Conservation (phyloP, 768 basidiomycete genomes). For the Auricularia cornea region DNA sequence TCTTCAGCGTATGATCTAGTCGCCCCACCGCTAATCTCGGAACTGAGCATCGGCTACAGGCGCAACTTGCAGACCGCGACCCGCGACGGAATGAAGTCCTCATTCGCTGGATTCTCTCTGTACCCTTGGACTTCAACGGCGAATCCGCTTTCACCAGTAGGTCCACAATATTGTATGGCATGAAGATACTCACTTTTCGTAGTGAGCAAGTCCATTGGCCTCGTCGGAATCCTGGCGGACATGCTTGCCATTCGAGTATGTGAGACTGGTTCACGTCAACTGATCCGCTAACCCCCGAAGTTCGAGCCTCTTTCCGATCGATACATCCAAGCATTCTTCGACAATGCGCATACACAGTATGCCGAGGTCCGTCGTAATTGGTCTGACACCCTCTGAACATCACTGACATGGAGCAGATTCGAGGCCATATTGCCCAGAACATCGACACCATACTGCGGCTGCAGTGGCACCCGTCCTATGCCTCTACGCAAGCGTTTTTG, state of each 20-base stretch:
- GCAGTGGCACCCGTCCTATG: constrained; percentile 64
- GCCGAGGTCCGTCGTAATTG: constrained; percentile 52
- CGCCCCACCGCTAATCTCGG: not conserved
- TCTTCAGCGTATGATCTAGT: constrained; percentile 43
- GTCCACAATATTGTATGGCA: constrained; percentile 16
- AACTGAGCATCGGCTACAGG: constrained; percentile 28
- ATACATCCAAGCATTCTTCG: constrained; percentile 62
- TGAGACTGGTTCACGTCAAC: not conserved
- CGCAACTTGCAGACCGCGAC: constrained; percentile 57
- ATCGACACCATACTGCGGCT: constrained; percentile 48
- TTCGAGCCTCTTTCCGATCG: constrained; percentile 60
- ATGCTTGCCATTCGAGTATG: constrained; percentile 43
- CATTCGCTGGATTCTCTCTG: constrained; percentile 65
- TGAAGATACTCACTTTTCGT: constrained; percentile 1
- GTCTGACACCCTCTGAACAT: constrained; percentile 5
- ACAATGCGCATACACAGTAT: constrained; percentile 72
- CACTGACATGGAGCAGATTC: constrained; percentile 38
- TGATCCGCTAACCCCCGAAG: not conserved
- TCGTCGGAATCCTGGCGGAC: constrained; percentile 61
- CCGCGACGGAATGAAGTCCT: constrained; percentile 68
- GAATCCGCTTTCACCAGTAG: constrained; percentile 83
- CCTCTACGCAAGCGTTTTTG: constrained; percentile 45
- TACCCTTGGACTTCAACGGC: constrained; percentile 73
- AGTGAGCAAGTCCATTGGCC: constrained; percentile 72
- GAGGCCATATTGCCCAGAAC: constrained; percentile 58